Evolutionary conservation across 2,329 filamentous ascomycete species (phyloP), one percentile per base, ranked within the genome.

Genomic region (Diaporthe batatas): DNA sequence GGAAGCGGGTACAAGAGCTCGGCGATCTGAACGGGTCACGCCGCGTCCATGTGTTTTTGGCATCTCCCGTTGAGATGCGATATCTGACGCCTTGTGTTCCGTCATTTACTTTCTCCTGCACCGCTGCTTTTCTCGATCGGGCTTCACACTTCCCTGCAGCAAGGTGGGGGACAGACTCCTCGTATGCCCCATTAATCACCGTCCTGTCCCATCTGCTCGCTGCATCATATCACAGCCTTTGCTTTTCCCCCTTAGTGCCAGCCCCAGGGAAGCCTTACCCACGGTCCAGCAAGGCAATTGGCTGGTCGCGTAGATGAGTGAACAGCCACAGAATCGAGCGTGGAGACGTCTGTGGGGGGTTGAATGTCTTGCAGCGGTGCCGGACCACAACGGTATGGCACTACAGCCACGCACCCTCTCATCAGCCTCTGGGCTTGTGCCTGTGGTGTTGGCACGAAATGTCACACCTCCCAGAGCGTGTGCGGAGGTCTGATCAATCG

Each of bases 271-370:
- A 58, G 53, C 59, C 72, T 64, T 65, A 49, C 64, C 55, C 32
- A n/a, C 25, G 18, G 49, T 39, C 25, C 44, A 64, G 16, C n/a
- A 10, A 25, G 21, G 25, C 58, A 53, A 74, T 70, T 74, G 70
- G 72, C 29, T 44, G 36, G 51, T 4, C 16, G 34, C 49, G 32
- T 53, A 69, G 64, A 58, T 65, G 64, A 67, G 25, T 51, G 70
- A 67, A 42, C 64, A 68, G 62, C 70, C 72, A 68, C 58, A 44
- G n/a, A 44, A 36, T 62, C 25, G 49, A 36, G 49, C 72, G 32
- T 32, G 49, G 32, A 51, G 18, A 47, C 18, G 34, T 53, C 42
- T 59, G 32, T 53, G 64, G 39, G 39, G 47, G 36, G 57, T 55
- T 51, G 14, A 10, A 51, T 34, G 47, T 42, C 70, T 57, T 58